These are phyloP conservation scores for Ganoderma lingzhi DNA, from an alignment of 1,284 basidiomycete species.

Conservation along the genomic window DNA sequence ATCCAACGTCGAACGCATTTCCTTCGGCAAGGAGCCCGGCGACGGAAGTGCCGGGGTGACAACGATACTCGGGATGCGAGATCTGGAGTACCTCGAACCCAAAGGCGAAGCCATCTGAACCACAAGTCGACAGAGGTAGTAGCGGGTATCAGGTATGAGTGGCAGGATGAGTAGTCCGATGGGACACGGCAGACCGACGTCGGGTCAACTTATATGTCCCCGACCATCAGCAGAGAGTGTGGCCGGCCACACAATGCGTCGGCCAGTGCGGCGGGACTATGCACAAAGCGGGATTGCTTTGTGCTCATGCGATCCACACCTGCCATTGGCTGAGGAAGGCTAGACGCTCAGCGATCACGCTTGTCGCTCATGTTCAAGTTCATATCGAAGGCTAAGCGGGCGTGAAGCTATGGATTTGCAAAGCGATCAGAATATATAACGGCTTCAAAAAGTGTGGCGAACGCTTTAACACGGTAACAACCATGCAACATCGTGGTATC, in stretches of 20 bases:
- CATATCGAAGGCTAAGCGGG: background rate
- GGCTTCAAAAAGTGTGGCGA: background rate
- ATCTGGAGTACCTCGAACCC: background rate
- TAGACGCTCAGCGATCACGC: background rate
- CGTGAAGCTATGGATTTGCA: background rate
- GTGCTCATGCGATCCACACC: background rate
- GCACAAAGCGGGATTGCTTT: conserved; percentile 3
- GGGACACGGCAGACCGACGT: background rate
- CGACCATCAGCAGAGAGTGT: background rate
- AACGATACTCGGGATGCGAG: conserved; percentile 25
- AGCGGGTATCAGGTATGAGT: background rate
- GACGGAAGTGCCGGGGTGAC: conserved; percentile 31
- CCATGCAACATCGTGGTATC: background rate
- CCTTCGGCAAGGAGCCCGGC: conserved; percentile 24
- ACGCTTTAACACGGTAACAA: background rate
- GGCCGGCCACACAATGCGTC: conserved; percentile 4
- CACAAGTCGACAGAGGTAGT: background rate
- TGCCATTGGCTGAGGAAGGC: background rate
- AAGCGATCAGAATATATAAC: conserved; percentile 7
- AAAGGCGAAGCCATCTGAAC: conserved; percentile 15
- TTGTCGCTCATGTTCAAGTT: background rate
- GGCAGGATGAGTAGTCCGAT: background rate
- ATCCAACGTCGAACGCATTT: conserved; percentile 28
- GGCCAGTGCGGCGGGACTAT: background rate
- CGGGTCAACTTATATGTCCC: conserved; percentile 6